Conservation (phyloP, 371 early-diverging fungal species). For the Quaeritorhiza haematococci region DNA sequence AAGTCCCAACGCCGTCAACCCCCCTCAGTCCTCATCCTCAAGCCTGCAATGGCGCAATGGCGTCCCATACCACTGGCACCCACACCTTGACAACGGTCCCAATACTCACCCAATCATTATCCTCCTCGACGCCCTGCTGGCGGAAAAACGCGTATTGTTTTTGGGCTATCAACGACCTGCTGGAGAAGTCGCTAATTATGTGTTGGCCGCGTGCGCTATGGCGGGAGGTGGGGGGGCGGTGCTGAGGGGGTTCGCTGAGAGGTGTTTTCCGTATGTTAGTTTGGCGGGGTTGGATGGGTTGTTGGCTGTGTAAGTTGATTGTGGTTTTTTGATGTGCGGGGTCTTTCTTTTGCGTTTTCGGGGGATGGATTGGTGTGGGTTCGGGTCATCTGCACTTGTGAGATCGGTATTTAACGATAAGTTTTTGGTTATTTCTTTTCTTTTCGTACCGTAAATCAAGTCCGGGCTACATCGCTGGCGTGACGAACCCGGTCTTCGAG, state of each 20-base stretch:
- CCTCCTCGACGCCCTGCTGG: constrained; percentile 80
- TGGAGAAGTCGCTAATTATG: constrained; percentile 89
- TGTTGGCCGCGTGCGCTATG: constrained; percentile 83
- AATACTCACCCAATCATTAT: constrained; percentile 81
- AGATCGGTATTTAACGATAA: too few species aligned
- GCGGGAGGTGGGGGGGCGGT: constrained; percentile 86
- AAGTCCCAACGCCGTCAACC: constrained; percentile 30
- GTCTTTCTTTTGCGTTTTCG: constrained; percentile 6
- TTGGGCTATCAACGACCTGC: constrained; percentile 85
- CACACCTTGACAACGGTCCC: constrained; percentile 81
- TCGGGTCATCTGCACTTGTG: too few species aligned
- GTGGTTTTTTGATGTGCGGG: not conserved
- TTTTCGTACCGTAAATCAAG: too few species aligned
- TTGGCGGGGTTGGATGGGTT: constrained; percentile 80
- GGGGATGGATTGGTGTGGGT: too few species aligned
- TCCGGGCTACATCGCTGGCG: constrained; percentile 93
- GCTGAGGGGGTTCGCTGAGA: constrained; percentile 77
- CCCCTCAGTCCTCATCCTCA: constrained; percentile 4
- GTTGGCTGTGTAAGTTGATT: constrained; percentile 57
- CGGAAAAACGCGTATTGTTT: constrained; percentile 90
- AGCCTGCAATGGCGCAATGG: constrained; percentile 33
- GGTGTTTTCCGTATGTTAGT: constrained; percentile 88
- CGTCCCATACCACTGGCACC: constrained; percentile 69
- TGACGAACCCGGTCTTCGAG: constrained; percentile 90
- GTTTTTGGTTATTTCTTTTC: constrained; percentile 6